Base-by-base conservation (phyloP, 768 basidiomycete genomes). In the Lactarius pseudohatsudake region DNA sequence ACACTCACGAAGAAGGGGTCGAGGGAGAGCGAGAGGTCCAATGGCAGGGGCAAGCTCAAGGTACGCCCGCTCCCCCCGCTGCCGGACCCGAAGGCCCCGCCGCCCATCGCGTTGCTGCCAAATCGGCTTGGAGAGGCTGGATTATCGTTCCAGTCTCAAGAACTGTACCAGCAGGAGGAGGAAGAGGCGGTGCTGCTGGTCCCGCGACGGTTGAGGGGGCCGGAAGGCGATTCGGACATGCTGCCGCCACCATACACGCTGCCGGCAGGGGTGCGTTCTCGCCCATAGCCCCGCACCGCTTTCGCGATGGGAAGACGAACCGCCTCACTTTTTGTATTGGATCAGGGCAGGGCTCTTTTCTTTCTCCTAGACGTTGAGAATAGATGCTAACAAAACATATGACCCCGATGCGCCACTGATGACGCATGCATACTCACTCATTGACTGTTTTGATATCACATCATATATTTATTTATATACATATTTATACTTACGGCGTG, bases 241-340 rank as follows among this genome's bases (percentile, higher is more conserved):
- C 7, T 54, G 28, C 65, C 61, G 5, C 65, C 66, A 1, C 66
- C 66, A 5, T 67, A 67, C 36, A 36, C 57, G 11, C 58, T 57
- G 15, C 50, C 13, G 4, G 22, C 22, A 36, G 38, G 20, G 34
- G 15, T 10, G 22, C 32, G n/a, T 11, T 15, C 22, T 7, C 36
- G 11, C 2, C 0, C 34, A 40, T 34, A 28, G 28, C 28, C 26
- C 16, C 2, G 28, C 30, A 56, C 47, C 22, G 47, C 47, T 6
- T 22, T 45, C 47, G 22, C 47, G 47, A 50, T 50, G 10, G 20
- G 43, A n/a, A n/a, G 9, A 13, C 20, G 50, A n/a, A 26, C 22
- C 13, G 50, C 50, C 26, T 13, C 26, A 22, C 26, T 28, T 2
- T 30, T 15, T 26, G 13, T 26, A 15, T 15, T 26, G 47, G 47